These are phyloP conservation scores for Raddia distichophylla DNA, from an alignment of 176 grass and related monocot species.

Conservation along the genomic window DNA sequence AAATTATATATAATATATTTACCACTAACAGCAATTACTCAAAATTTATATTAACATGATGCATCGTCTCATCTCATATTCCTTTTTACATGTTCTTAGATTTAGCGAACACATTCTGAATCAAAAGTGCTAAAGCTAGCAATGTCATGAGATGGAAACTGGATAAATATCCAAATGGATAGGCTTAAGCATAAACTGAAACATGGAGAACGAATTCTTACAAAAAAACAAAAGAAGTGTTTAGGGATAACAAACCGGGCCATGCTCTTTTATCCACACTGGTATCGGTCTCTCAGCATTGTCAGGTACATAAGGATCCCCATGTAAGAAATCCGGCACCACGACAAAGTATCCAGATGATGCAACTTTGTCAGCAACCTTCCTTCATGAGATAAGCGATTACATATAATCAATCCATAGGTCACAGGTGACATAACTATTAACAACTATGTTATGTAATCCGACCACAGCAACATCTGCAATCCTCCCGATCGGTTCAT, in stretches of 20 bases:
- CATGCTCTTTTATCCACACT: constrained; percentile 61
- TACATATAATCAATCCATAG: background rate
- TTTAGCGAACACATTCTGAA: background rate
- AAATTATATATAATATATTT: background rate
- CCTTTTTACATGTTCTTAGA: background rate
- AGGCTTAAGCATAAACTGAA: background rate
- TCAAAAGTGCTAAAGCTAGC: background rate
- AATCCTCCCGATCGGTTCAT: background rate
- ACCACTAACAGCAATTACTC: background rate
- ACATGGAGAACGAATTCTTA: background rate
- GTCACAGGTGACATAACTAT: background rate
- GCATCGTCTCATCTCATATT: background rate
- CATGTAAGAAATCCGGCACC: constrained; percentile 80
- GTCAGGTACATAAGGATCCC: constrained; percentile 54
- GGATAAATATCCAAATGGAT: background rate
- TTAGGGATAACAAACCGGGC: constrained; percentile 40
- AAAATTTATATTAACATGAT: background rate
- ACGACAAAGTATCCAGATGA: constrained; percentile 63
- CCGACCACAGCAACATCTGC: background rate
- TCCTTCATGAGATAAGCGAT: constrained; percentile 46
- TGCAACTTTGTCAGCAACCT: constrained; percentile 76
- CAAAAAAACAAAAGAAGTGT: background rate
- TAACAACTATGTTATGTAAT: background rate
- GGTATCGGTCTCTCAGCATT: constrained; percentile 47
- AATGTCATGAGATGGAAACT: background rate